These are phyloP conservation scores for Podaxis rugospora DNA, from an alignment of 768 basidiomycete genomes.

Conservation along the genomic window DNA sequence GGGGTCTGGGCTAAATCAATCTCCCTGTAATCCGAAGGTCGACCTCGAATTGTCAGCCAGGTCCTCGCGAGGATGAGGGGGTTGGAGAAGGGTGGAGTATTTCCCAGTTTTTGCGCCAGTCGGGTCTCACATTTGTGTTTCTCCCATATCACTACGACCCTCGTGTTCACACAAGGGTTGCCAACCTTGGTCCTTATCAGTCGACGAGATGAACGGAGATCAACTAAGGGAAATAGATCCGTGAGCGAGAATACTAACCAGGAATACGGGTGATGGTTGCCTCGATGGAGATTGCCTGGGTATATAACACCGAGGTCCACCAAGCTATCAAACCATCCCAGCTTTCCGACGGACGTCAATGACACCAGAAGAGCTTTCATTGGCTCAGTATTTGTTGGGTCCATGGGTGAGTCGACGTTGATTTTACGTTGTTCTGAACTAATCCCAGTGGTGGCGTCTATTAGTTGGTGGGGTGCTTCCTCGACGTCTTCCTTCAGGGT, in stretches of 20 bases:
- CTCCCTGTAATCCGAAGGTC: not conserved
- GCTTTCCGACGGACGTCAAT: conserved; percentile 7
- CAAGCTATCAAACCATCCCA: not conserved
- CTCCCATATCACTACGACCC: not conserved
- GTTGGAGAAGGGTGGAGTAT: not conserved
- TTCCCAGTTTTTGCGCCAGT: not conserved
- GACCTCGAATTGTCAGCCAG: not conserved
- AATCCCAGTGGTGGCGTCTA: not conserved
- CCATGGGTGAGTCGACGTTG: conserved; percentile 23
- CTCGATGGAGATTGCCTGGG: not conserved
- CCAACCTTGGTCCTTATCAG: not conserved
- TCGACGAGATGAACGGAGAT: not conserved
- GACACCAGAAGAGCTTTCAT: conserved; percentile 21
- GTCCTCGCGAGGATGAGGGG: not conserved
- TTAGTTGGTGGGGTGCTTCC: conserved; percentile 25
- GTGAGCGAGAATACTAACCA: not conserved
- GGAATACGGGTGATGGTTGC: not conserved
- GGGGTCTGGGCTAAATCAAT: too few species aligned
- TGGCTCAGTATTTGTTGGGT: conserved; percentile 23
- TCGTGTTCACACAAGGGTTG: not conserved
- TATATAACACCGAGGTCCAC: not conserved
- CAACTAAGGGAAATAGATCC: not conserved
- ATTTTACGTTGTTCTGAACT: not conserved
- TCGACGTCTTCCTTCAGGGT: conserved; percentile 27
- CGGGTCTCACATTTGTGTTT: not conserved